phyloP scores from a whole-genome alignment of 495 filamentous ascomycete genomes.

The Aspergillus mulundensis region DNA sequence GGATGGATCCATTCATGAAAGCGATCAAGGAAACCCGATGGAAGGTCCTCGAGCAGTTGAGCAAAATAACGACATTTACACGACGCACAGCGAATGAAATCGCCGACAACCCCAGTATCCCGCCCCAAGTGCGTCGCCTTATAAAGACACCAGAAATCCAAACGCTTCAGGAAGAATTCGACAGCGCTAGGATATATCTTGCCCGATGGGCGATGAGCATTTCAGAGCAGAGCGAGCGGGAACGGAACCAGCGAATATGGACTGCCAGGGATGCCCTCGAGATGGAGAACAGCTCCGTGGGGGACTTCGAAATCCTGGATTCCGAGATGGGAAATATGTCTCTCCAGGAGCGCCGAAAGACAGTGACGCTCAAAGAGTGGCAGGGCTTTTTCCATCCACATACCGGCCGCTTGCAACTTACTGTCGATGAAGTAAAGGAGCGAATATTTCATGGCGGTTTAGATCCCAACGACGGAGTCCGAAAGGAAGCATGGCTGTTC shows the following conservation, averaged over 20 bases:
- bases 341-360: conserved; percentile 67
- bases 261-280: conserved; percentile 89
- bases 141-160: conserved; percentile 93
- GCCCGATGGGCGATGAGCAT: conserved; percentile 99
- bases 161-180: conserved; percentile 92
- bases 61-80: conserved; percentile 94
- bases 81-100: conserved; percentile 87
- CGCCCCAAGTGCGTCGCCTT: conserved; percentile 78
- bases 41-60: conserved; percentile 92
- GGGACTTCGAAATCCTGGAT: conserved; percentile 93
- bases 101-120: conserved; percentile 80
- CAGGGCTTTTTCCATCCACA: conserved; percentile 71
- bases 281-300: conserved; percentile 88
- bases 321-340: conserved; percentile 66
- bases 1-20: conserved; percentile 95
- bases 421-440: conserved; percentile 89
- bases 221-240: conserved; percentile 88
- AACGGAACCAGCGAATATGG: conserved; percentile 81
- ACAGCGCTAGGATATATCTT: conserved; percentile 88
- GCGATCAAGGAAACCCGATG: conserved; percentile 93
- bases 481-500: conserved; percentile 97
- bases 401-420: conserved; percentile 70
- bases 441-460: conserved; percentile 93
- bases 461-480: conserved; percentile 80
- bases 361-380: conserved; percentile 82